These are phyloP conservation scores for Parathielavia appendiculata DNA, from an alignment of 495 filamentous ascomycete genomes.

Conservation along the genomic window DNA sequence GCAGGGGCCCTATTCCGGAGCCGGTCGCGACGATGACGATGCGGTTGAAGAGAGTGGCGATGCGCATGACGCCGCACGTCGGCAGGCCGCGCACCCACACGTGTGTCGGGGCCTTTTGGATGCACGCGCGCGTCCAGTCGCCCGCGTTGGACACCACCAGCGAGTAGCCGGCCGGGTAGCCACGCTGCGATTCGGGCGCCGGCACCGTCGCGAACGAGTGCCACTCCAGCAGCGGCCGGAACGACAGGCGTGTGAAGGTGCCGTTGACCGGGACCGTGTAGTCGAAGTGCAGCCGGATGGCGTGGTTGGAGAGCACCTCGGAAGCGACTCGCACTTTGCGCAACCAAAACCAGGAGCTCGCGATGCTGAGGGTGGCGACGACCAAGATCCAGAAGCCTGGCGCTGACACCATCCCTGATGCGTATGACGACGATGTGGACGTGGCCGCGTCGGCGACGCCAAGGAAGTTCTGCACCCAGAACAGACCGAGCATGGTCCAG, in stretches of 20 bases:
- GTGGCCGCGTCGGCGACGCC: constrained; percentile 33
- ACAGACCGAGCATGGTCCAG: constrained; percentile 49
- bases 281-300: constrained; percentile 55
- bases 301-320: constrained; percentile 56
- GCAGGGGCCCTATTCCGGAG: constrained; percentile 61
- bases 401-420: constrained; percentile 34
- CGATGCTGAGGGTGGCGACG: constrained; percentile 48
- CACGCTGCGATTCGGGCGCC: constrained; percentile 22
- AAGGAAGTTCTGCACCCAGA: constrained; percentile 43
- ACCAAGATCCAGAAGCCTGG: constrained; percentile 55
- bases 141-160: constrained; percentile 63
- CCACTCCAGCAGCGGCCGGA: constrained; percentile 59
- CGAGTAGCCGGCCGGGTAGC: constrained; percentile 47
- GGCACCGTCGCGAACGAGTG: constrained; percentile 66
- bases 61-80: constrained; percentile 57
- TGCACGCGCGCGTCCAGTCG: constrained; percentile 59
- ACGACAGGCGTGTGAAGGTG: constrained; percentile 35
- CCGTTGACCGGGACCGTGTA: constrained; percentile 43
- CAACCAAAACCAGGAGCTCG: constrained; percentile 55
- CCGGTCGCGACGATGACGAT: constrained; percentile 66
- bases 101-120: constrained; percentile 48
- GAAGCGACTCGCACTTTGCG: constrained; percentile 50
- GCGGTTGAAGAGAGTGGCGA: constrained; percentile 57
- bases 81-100: constrained; percentile 49
- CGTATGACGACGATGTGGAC: constrained; percentile 26